phyloP scores from a whole-genome alignment of 2,329 filamentous ascomycete species.

The Fusarium tupiense region DNA sequence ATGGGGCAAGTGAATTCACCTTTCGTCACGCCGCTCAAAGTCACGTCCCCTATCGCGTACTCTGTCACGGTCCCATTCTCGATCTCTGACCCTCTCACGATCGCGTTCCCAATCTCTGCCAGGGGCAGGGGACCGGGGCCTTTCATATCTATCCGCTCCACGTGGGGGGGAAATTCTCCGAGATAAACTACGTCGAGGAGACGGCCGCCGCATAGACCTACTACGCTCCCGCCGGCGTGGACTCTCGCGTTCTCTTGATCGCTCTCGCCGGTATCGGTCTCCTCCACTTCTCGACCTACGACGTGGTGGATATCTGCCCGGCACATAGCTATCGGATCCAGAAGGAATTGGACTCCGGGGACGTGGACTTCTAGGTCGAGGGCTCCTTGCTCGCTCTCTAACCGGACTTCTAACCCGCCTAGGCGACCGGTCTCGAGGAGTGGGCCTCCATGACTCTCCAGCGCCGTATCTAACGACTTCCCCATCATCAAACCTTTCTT shows the following conservation, averaged over 20 bases:
- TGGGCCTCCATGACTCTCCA: conserved; percentile 69
- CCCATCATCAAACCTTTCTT: conserved; percentile 66
- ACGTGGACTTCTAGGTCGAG: conserved; percentile 53
- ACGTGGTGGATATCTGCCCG: conserved; percentile 54
- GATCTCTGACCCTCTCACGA: conserved; percentile 45
- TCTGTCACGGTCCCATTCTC: conserved; percentile 45
- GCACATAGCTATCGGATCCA: conserved; percentile 58
- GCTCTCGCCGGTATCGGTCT: conserved; percentile 54
- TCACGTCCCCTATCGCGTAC: conserved; percentile 48
- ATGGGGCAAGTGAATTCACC: conserved; percentile 40
- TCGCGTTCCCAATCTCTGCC: conserved; percentile 50
- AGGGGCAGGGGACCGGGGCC: conserved; percentile 52
- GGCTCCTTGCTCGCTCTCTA: conserved; percentile 46
- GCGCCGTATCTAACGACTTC: conserved; percentile 71
- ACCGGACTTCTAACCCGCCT: conserved; percentile 47
- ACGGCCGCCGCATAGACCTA: conserved; percentile 51
- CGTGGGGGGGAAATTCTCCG: conserved; percentile 50
- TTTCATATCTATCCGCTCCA: conserved; percentile 51
- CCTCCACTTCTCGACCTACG: conserved; percentile 55
- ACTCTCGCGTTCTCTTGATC: conserved; percentile 54
- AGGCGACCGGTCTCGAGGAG: conserved; percentile 61
- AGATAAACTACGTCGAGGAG: conserved; percentile 52
- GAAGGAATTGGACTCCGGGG: conserved; percentile 50
- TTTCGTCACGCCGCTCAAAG: conserved; percentile 55
- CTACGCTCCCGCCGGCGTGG: conserved; percentile 51